A percentile compares a stretch with the other conserved stretches of the same genome.
phyloP scores from a whole-genome alignment of 1,139 yeast genomes.

The Taphrina betulina region DNA sequence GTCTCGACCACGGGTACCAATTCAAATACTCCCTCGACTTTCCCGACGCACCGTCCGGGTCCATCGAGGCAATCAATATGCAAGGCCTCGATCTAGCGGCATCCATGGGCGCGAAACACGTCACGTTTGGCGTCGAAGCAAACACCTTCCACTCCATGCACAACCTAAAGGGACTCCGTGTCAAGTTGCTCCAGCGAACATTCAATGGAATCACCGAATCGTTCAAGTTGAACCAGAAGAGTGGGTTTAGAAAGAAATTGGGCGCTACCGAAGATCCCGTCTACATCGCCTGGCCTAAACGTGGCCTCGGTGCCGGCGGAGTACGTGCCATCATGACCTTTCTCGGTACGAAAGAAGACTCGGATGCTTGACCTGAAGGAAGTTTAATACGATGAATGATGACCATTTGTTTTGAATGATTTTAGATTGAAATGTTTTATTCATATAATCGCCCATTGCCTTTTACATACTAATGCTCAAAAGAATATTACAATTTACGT shows the following conservation, averaged over 20 bases:
- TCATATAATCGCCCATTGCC: too few relatives aligned
- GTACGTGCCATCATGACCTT: constrained; percentile 11
- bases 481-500: too few relatives aligned
- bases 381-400: too few relatives aligned
- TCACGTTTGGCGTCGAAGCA: constrained; percentile 17
- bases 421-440: too few relatives aligned
- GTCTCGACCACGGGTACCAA: constrained; percentile 14
- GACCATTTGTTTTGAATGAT: too few relatives aligned
- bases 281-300: constrained; percentile 12
- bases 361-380: neutral
- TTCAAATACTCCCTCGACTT: constrained; percentile 22
- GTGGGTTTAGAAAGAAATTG: constrained; percentile 9
- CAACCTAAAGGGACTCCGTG: constrained; percentile 8
- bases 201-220: constrained; percentile 10
- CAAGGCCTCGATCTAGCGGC: constrained; percentile 9
- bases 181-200: constrained; percentile 2
- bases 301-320: constrained; percentile 10
- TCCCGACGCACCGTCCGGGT: constrained; percentile 15
- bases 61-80: constrained; percentile 13
- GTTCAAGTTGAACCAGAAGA: constrained; percentile 12
- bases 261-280: constrained; percentile 19
- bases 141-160: neutral
- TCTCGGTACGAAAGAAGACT: constrained; percentile 4
- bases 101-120: constrained; percentile 4
- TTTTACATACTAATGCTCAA: too few relatives aligned